Evolutionary conservation across 2,329 filamentous ascomycete genomes (phyloP), one percentile per base, ranked within the genome.

Genomic region (Verticillium dahliae): DNA sequence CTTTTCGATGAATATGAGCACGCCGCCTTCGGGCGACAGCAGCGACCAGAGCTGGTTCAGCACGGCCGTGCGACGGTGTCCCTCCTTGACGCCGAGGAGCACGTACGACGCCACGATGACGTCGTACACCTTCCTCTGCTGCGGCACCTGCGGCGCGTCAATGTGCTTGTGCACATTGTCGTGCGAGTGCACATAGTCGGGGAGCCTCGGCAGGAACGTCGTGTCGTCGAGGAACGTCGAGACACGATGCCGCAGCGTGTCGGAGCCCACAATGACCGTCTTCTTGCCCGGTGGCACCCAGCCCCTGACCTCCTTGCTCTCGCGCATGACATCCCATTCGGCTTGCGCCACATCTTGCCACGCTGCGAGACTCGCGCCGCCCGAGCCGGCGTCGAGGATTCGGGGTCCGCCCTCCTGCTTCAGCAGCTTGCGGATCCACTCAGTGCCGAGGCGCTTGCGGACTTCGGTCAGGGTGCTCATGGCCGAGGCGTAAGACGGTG

Each of bases 41-140:
- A 97, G 81, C 14, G 86, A 88, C 95, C 95, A 99, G 1, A 98
- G 83, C 63, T 96, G 97, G 70, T 96, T 87, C 22, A 97, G 80
- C 59, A 95, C 81, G 38, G 89, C 84, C 70, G 90, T 93, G 56
- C 93, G 89, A 69, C 90, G 80, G 69, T 88, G 91, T 11, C 90
- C 88, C 71, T 94, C 89, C 63, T 88, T 85, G 4, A 95, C 75
- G 1, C 87, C 85, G 74, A 96, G 88, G 27, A 99, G 81, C 4
- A 88, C 83, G 71, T 99, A 92, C 1, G 92, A 91, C 1, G 92
- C 93, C 65, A 99, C 88, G 67, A 99, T 91, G 5, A 99, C 76
- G 70, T 99, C 95, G 72, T 89, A 97, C 54, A 86, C 84, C 75
- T 98, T 97, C 63, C 89, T 84, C 3, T 82, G 80, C 18, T 82